These are phyloP conservation scores for Dianthus caryophyllus DNA, from an alignment of 148 eudicot genomes.

Conservation along the genomic window DNA sequence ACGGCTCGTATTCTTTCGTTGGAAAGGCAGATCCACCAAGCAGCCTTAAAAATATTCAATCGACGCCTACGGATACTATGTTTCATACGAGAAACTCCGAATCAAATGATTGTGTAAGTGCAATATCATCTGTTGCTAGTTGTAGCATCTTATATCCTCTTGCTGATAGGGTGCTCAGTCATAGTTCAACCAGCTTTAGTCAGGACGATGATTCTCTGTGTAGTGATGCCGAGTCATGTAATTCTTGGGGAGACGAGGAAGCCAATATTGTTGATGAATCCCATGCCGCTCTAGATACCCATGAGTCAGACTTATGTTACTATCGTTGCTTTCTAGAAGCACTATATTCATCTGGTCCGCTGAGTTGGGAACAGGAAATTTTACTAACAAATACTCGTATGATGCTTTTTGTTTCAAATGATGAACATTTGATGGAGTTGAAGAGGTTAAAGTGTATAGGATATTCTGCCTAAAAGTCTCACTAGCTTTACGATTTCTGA, in stretches of 20 bases:
- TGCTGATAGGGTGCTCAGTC: slow-evolving; percentile 28
- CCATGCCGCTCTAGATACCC: slow-evolving; percentile 33
- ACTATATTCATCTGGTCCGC: slow-evolving; percentile 53
- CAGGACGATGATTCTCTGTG: slow-evolving; percentile 24
- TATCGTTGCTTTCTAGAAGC: slow-evolving; percentile 49
- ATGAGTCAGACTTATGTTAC: slow-evolving; percentile 40
- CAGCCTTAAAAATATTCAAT: slow-evolving; percentile 24
- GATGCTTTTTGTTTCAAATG: slow-evolving; percentile 51
- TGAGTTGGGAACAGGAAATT: slow-evolving; percentile 71
- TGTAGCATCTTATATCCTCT: slow-evolving; percentile 32
- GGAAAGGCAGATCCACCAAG: slow-evolving; percentile 50
- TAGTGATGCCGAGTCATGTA: slow-evolving; percentile 52
- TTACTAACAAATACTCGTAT: slow-evolving; percentile 50
- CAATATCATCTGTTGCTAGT: slow-evolving; percentile 53
- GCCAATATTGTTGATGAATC: slow-evolving; percentile 28
- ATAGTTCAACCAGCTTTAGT: slow-evolving; percentile 27
- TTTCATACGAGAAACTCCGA: slow-evolving; percentile 24
- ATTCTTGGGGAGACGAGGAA: slow-evolving; percentile 25
- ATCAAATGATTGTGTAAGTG: slow-evolving; percentile 37
- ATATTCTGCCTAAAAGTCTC: slow-evolving; percentile 14
- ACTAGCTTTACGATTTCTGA: slow-evolving; percentile 9
- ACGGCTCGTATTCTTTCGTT: slow-evolving; percentile 16
- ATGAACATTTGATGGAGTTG: slow-evolving; percentile 57
- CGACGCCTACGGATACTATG: slow-evolving; percentile 18
- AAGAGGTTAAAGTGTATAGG: slow-evolving; percentile 30